Evolutionary conservation across 352 stramenopile species (phyloP).

Genomic region (Phytophthora vignae): DNA sequence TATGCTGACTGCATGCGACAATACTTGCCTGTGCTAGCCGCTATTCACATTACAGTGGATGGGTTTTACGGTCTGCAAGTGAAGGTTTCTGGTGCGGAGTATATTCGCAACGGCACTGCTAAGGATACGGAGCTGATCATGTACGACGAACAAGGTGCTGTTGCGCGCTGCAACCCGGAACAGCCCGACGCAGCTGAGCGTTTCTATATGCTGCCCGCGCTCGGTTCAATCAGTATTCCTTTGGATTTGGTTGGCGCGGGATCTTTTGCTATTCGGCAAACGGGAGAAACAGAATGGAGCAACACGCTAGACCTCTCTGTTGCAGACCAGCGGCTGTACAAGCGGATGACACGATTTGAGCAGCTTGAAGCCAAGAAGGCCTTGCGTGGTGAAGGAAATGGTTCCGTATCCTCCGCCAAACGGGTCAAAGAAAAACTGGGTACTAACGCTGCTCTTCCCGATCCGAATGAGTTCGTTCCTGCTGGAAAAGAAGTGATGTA

Average conservation of each 20-base stretch:
- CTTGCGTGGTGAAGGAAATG: constrained; percentile 52
- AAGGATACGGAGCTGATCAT: constrained; percentile 84
- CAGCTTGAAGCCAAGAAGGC: constrained; percentile 72
- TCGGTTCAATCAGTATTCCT: constrained; percentile 70
- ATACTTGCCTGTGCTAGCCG: constrained; percentile 78
- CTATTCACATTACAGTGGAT: constrained; percentile 76
- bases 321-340: constrained; percentile 76
- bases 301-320: constrained; percentile 78
- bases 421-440: constrained; percentile 77
- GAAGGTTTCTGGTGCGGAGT: constrained; percentile 72
- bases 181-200: constrained; percentile 53
- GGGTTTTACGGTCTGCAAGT: constrained; percentile 82
- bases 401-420: constrained; percentile 56
- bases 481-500: constrained; percentile 77
- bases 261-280: constrained; percentile 84
- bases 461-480: constrained; percentile 48
- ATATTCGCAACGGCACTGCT: constrained; percentile 81
- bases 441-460: constrained; percentile 62
- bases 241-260: constrained; percentile 77
- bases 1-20: constrained; percentile 68
- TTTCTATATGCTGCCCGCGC: constrained; percentile 66
- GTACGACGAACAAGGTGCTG: constrained; percentile 55
- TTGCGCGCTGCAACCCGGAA: constrained; percentile 66
- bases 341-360: constrained; percentile 77
- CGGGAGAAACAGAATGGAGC: constrained; percentile 88